Base-by-base conservation (phyloP, 2,329 filamentous ascomycete genomes). In the Chaetothyriales sp. region DNA sequence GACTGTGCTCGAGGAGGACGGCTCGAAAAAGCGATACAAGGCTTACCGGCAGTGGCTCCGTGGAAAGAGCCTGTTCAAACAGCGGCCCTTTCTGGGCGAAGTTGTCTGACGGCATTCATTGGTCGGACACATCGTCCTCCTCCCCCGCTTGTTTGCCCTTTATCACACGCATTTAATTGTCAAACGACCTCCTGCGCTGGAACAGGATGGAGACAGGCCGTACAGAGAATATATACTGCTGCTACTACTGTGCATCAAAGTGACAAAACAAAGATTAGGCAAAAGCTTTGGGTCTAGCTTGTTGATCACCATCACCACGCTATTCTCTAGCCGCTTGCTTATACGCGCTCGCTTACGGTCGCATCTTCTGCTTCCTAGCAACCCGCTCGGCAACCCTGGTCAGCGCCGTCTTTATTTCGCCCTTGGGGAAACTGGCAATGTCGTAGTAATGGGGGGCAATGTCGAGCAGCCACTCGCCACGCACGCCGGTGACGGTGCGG, bases 31-130 rank as follows among this genome's bases (percentile, higher is more conserved):
- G 76, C 76, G 92, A 60, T 98, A 98, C 68, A 97, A 95, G 70
- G 86, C 89, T 8, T 98, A 98, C 69, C 74, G 83, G 62, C 94
- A 95, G 69, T 98, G 92, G 90, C 73, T 98, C 64, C 78, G 82
- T 56, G 90, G 90, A 18, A 97, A 95, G 73, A 95, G 88, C 62
- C 77, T 97, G 62, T 97, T 97, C 67, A 97, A 97, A 70, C 89
- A 95, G 74, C 80, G 83, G 46, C 76, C 58, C 18, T 50, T 58
- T 13, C 49, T 60, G n/a, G 58, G 58, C 19, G 58, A 60, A 10
- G 44, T 55, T 28, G 55, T 47, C 28, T 47, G 46, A 47, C 2
- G 10, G 46, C 2, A 10, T 10, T 45, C 4, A 9, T 9, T 9
- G 7, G 4, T 33, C 9, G 28, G 28, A 29, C 9, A 29, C 9